phyloP scores from a whole-genome alignment of 225 moss, liverwort and hornwort genomes.

The Thuidium tamariscinum region DNA sequence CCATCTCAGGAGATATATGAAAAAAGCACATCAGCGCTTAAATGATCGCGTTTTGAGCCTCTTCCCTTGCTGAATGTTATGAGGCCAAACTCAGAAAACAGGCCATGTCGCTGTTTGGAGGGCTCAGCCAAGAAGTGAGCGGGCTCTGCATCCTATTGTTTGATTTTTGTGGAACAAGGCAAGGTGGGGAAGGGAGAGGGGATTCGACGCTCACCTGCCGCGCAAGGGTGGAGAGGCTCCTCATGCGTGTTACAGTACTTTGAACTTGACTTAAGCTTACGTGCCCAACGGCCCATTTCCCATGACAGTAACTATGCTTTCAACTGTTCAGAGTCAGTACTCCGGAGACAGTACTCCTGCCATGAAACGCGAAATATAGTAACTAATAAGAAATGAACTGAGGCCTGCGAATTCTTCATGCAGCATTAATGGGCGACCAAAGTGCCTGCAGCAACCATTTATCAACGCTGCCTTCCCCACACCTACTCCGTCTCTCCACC shows the following conservation, averaged over 20 bases:
- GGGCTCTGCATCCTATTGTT: too few relatives aligned
- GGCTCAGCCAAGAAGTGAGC: too few relatives aligned
- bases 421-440: background rate
- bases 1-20: too few relatives aligned
- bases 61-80: too few relatives aligned
- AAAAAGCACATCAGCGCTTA: too few relatives aligned
- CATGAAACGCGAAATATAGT: background rate
- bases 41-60: too few relatives aligned
- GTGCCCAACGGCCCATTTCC: background rate
- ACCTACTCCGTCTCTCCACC: background rate
- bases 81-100: too few relatives aligned
- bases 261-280: too few relatives aligned
- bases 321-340: background rate
- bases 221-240: background rate
- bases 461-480: background rate
- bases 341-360: background rate
- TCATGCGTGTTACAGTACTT: too few relatives aligned
- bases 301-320: background rate
- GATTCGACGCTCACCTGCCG: background rate
- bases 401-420: background rate
- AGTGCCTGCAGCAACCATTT: background rate
- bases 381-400: background rate
- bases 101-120: too few relatives aligned
- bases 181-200: background rate
- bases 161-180: background rate